phyloP scores from a whole-genome alignment of 768 basidiomycete species.

The Lentinula sp. region DNA sequence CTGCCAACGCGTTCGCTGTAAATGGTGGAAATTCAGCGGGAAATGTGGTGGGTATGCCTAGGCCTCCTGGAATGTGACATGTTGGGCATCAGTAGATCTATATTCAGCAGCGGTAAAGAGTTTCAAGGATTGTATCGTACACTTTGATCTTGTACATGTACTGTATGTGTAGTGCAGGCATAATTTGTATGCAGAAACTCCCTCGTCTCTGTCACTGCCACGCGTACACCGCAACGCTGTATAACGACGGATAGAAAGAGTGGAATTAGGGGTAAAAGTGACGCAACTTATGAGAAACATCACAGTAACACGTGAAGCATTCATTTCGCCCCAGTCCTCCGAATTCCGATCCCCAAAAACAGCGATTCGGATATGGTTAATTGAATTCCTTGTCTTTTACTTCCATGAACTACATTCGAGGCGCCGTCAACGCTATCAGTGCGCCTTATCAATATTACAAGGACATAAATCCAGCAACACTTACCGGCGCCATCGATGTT shows the following conservation, averaged over 20 bases:
- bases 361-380: background rate
- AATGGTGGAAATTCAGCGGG: background rate
- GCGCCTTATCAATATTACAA: conserved; percentile 89
- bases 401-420: conserved; percentile 82
- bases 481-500: conserved; percentile 98
- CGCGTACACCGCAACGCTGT: too few relatives aligned
- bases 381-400: background rate
- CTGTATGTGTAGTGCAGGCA: too few relatives aligned
- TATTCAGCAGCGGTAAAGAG: too few relatives aligned
- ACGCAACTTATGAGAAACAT: background rate
- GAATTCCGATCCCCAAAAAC: background rate
- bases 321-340: background rate
- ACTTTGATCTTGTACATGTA: too few relatives aligned
- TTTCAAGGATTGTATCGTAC: too few relatives aligned
- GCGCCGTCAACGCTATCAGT: conserved; percentile 78
- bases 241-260: too few relatives aligned
- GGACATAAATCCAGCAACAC: conserved; percentile 92
- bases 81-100: too few relatives aligned
- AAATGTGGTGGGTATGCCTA: background rate
- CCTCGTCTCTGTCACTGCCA: too few relatives aligned
- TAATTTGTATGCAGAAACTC: too few relatives aligned
- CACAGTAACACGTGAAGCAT: background rate
- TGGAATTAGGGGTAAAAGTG: too few relatives aligned
- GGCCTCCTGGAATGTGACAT: too few relatives aligned
- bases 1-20: background rate